Evolutionary conservation across 768 basidiomycete genomes (phyloP).

Genomic region (Rickenella mellea): DNA sequence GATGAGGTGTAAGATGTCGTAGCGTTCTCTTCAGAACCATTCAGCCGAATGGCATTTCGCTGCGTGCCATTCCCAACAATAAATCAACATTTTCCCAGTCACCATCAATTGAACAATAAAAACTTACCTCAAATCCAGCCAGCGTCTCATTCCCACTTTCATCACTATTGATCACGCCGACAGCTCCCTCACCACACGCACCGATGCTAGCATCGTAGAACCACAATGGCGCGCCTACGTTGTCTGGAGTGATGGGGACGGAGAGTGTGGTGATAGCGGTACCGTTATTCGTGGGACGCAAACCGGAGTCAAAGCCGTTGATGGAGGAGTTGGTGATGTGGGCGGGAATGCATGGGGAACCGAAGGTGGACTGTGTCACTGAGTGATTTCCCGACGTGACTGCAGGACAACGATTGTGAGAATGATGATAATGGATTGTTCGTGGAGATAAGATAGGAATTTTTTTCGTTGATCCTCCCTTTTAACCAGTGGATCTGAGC

Average conservation of each 20-base stretch:
- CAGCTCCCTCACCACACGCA: constrained; percentile 46
- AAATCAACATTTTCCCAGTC: not conserved
- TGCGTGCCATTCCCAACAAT: constrained; percentile 12
- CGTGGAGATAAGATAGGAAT: too few relatives aligned
- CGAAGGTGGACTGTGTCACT: constrained; percentile 48
- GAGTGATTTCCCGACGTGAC: constrained; percentile 17
- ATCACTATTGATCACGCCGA: constrained; percentile 53
- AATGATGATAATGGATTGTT: too few relatives aligned
- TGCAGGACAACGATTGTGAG: constrained; percentile 15
- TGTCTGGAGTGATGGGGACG: constrained; percentile 32
- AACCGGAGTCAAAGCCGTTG: constrained; percentile 51
- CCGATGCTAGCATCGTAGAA: constrained; percentile 40
- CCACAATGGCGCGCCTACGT: constrained; percentile 41
- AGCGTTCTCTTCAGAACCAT: too few relatives aligned
- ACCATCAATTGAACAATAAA: constrained; percentile 1
- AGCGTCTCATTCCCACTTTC: constrained; percentile 26
- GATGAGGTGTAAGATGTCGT: too few relatives aligned
- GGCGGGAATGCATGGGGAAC: constrained; percentile 40
- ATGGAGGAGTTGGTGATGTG: constrained; percentile 36
- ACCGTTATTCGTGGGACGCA: constrained; percentile 39
- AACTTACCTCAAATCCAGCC: constrained; percentile 34
- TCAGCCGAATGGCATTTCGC: constrained; percentile 49
- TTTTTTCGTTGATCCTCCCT: too few relatives aligned
- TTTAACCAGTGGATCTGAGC: too few relatives aligned
- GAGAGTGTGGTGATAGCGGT: constrained; percentile 34